These are phyloP conservation scores for Ascoidea asiatica DNA, from an alignment of 805 yeast genomes.

Conservation along the genomic window DNA sequence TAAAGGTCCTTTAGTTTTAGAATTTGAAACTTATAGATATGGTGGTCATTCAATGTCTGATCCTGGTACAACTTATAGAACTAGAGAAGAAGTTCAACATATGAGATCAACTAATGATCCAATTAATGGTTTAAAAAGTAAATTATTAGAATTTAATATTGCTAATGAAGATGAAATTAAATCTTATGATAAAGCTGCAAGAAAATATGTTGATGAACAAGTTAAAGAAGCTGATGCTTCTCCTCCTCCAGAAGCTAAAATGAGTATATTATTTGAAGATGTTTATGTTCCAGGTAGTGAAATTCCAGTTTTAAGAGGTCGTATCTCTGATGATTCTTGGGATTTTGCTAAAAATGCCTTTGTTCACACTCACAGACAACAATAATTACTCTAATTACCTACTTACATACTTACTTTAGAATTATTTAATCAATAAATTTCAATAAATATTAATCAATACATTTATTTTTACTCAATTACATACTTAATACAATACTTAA, in stretches of 20 bases:
- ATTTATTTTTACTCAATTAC: no score
- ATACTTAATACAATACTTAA: no score
- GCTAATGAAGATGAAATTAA: constrained; percentile 94
- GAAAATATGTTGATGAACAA: constrained; percentile 91
- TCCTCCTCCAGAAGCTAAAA: constrained; percentile 90
- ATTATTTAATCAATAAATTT: no score
- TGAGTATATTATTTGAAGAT: constrained; percentile 91
- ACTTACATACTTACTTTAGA: no score
- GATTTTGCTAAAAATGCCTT: constrained; percentile 42
- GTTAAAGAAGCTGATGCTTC: constrained; percentile 86
- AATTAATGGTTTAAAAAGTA: constrained; percentile 88
- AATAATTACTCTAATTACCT: no score
- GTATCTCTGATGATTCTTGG: constrained; percentile 95
- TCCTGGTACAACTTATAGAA: constrained; percentile 99
- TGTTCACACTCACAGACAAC: no score
- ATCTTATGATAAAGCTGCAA: constrained; percentile 89
- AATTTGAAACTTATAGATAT: constrained; percentile 97
- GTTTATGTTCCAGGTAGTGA: constrained; percentile 93
- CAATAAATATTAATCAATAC: no score
- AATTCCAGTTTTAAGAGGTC: constrained; percentile 86
- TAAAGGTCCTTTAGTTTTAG: constrained; percentile 91
- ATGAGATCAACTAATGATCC: constrained; percentile 99
- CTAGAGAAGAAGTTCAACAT: constrained; percentile 98
- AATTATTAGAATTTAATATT: constrained; percentile 65
- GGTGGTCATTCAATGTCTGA: constrained; percentile 99